A percentile compares a stretch with the other conserved stretches of the same genome.
These are phyloP conservation scores for Geum urbanum DNA, from an alignment of 306 rosid species.

Conservation along the genomic window DNA sequence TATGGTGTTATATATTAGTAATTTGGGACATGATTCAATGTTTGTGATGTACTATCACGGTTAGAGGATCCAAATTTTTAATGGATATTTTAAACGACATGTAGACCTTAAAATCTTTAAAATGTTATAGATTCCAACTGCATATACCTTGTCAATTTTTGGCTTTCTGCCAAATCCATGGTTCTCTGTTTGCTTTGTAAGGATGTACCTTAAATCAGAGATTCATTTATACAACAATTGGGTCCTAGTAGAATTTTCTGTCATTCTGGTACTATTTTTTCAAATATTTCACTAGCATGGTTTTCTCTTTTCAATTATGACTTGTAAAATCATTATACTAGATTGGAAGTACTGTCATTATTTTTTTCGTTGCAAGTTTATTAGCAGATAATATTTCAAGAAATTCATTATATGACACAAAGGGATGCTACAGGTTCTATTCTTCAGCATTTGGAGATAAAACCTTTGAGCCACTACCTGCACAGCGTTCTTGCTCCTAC, in stretches of 20 bases:
- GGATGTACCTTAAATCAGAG: background rate
- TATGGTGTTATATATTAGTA: conserved; percentile 36
- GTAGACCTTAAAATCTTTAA: background rate
- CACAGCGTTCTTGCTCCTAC: conserved; percentile 75
- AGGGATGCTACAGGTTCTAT: conserved; percentile 57
- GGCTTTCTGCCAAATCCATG: background rate
- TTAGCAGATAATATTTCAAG: conserved; percentile 7
- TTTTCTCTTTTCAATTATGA: background rate
- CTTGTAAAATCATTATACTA: background rate
- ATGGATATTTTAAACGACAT: background rate
- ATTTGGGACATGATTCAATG: conserved; percentile 13
- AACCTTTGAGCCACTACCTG: conserved; percentile 60
- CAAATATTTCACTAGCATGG: background rate
- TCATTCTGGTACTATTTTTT: background rate
- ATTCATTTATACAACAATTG: background rate
- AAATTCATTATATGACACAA: conserved; percentile 21
- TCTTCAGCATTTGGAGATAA: conserved; percentile 56
- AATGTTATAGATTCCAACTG: background rate
- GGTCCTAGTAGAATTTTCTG: background rate
- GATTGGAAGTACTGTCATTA: background rate
- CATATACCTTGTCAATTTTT: background rate
- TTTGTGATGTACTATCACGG: background rate
- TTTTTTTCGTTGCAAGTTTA: background rate
- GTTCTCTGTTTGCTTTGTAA: conserved; percentile 1
- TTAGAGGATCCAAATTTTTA: conserved; percentile 2